Base-by-base conservation (phyloP, 768 basidiomycete genomes). In the Saitozyma podzolica region DNA sequence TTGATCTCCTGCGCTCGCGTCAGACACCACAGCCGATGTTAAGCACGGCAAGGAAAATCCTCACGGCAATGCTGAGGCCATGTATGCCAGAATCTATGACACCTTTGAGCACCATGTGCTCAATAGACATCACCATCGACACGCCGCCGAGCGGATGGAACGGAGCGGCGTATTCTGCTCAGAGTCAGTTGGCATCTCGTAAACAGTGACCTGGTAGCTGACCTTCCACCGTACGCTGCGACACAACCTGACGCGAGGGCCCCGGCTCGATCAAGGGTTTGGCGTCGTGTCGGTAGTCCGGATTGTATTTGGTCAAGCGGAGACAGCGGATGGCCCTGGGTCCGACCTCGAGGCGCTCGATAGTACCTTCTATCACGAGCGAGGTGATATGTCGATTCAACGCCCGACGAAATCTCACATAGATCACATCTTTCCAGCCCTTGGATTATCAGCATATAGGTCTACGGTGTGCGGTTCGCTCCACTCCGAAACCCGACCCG, bases 251-350 rank as follows among this genome's bases (percentile, higher is more conserved):
- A 29, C 50, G 50, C 37, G 50, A 50, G 17, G 9, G 50, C 50
- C 29, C 29, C 29, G 29, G 29, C 29, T 29, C 29, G 29, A 29
- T 29, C 29, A 29, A 29, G 29, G 29, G 29, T 50, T 17, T 50
- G 9, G n/a, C 9, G 9, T 29, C 50, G 17, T 10, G 9, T 10
- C 50, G 43, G 19, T 56, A 55, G 29, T 72, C 66, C 19, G 72
- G 67, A 58, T 72, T 72, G 60, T 66, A 76, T 49, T 73, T 76
- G 7, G 66, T 58, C 51, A 76, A 54, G 2, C 74, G 65, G 8
- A 76, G 52, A 56, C 70, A 72, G 41, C 59, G 52, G 5, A 62
- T 63, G 40, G 42, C 50, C 29, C 54, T 57, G 13, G 64, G 64
- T 6, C 72, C 70, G 16, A 76, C 70, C 37, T 47, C 48, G 6